Evolutionary conservation across 2,329 filamentous ascomycete genomes (phyloP), one percentile per base, ranked within the genome.

Genomic region (Metarhizium guizhouense): DNA sequence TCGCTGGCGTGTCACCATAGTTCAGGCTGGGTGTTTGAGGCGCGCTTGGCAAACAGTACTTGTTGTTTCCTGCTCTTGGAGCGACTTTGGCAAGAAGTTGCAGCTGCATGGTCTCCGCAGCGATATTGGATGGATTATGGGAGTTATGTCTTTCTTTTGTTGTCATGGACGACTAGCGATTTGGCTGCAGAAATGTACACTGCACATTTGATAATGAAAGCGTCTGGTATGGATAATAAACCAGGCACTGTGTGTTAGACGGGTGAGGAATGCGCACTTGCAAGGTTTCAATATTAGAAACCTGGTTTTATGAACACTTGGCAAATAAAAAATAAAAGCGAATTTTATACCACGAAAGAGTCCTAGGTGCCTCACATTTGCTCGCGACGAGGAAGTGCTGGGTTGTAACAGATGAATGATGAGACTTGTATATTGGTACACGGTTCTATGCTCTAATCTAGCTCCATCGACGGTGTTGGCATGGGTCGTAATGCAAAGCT

Each of bases 71-170:
- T 51, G 34, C 18, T 43, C 53, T 48, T 16, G 48, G 18, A 34
- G 47, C 29, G 36, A 30, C 18, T 29, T 51, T 14, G 25, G 25
- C 14, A 2, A 36, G 45, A 29, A n/a, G 32, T 18, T 47, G 47
- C 40, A 38, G 47, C 25, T 53, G 47, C 38, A 40, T 48, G 43
- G 42, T 45, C 52, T 51, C 45, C 25, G 48, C 30, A 53, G 52
- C 50, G 52, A 56, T 45, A 29, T 52, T 57, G 55, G 52, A 59
- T 14, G 53, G 51, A 51, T 52, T 52, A 59, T 52, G 56, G 60
- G 59, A 63, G 58, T 63, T 62, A 59, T 59, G 57, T 57, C 52
- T 56, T 55, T 56, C 45, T 30, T 38, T 47, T 29, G 25, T 52
- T 49, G 14, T 54, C 11, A 16, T 47, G 52, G 54, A 59, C 55